phyloP scores from a whole-genome alignment of 1,139 yeast genomes.

The Meyerozyma guilliermondii region DNA sequence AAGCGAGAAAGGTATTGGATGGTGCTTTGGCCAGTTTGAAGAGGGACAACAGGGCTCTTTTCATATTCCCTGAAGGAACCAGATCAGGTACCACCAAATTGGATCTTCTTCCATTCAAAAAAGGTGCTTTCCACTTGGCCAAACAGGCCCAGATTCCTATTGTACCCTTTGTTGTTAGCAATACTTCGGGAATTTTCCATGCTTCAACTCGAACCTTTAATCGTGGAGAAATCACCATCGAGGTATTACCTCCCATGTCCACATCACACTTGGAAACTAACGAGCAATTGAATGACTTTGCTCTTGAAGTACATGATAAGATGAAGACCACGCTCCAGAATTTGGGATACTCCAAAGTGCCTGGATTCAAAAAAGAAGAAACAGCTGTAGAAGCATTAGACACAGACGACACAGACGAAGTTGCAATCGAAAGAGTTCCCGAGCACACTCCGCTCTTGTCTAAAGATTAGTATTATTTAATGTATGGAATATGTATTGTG shows the following conservation, averaged over 20 bases:
- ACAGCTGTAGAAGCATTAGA: constrained; percentile 5
- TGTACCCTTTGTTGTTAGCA: constrained; percentile 81
- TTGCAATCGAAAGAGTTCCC: constrained; percentile 14
- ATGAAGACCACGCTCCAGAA: constrained; percentile 27
- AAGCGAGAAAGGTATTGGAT: constrained; percentile 71
- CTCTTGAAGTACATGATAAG: constrained; percentile 30
- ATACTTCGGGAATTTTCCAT: constrained; percentile 71
- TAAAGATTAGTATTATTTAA: constrained; percentile 8
- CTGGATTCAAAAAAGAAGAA: constrained; percentile 6
- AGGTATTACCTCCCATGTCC: constrained; percentile 63
- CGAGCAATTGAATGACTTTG: constrained; percentile 52
- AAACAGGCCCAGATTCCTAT: constrained; percentile 87
- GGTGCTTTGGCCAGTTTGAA: constrained; percentile 61
- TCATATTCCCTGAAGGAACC: constrained; percentile 94
- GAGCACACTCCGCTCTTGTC: constrained; percentile 23
- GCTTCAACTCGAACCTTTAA: constrained; percentile 53
- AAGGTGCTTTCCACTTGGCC: constrained; percentile 97
- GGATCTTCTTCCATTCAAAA: constrained; percentile 79
- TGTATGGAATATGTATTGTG: neutral
- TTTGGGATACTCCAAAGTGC: constrained; percentile 28
- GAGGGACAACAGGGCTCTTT: constrained; percentile 60
- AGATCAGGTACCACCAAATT: constrained; percentile 71
- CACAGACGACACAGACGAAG: constrained; percentile 15
- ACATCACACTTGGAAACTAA: constrained; percentile 51
- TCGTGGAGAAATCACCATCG: constrained; percentile 56